Base-by-base conservation (phyloP, 2,329 filamentous ascomycete species). In the Neonectria ditissima region DNA sequence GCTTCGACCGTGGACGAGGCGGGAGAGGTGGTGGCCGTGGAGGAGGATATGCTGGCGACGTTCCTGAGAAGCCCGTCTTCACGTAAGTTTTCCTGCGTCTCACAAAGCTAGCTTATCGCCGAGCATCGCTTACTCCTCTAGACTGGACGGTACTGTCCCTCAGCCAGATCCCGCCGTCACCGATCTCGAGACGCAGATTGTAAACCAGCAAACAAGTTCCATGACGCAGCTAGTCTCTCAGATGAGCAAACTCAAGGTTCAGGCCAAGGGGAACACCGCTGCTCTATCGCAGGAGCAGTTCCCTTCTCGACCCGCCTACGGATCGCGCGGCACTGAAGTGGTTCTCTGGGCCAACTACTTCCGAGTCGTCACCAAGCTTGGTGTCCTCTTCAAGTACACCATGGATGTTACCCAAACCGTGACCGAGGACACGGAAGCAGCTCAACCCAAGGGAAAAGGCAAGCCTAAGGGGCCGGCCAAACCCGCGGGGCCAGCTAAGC, bases 321-420 rank as follows among this genome's bases (percentile, higher is more conserved):
- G 85, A 20, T 79, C 72, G 3, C 68, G 67, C 5, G 86, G 86
- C 4, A 73, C 50, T 1, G 47, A 72, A 0, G 80, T 86, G 2
- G 69, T 76, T 2, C 76, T 88, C 0, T 87, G 84, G 84, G 78
- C 85, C 5, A 88, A 89, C 72, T 88, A 85, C 67, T 87, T 86
- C 68, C 75, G 75, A 1, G 61, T 88, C 51, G 70, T 77, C 7
- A 66, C 83, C 8, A 78, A 79, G 43, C 69, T 75, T 0, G 69
- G 76, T 2, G 62, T 67, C 0, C 62, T 86, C 5, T 82, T 79
- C 71, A 83, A 80, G 60, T 88, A 88, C 71, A 78, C 76, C 3
- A 63, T 87, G 10, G 74, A 79, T 1, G 79, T 82, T 11, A 69
- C 63, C 1, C 73, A 78, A 34, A 44, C 74, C 3, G 39, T 65